Evolutionary conservation across 1,284 basidiomycete species (phyloP).

Genomic region (Neolentinus lepideus): DNA sequence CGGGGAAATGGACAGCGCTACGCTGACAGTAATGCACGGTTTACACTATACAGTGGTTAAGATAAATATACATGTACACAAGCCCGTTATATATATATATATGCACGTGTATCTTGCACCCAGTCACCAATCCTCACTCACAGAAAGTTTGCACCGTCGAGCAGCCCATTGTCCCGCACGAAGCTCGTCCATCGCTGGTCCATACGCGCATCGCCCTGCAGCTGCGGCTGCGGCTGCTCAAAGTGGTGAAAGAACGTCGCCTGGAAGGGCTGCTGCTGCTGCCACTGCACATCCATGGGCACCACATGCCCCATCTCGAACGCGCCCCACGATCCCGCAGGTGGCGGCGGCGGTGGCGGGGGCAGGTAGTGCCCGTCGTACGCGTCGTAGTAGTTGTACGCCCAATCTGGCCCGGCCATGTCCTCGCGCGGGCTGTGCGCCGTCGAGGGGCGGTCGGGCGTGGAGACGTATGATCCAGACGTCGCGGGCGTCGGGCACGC

Average conservation of each 20-base stretch:
- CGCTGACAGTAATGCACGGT: no score
- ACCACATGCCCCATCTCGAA: not conserved
- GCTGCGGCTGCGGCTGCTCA: not conserved
- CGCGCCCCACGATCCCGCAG: not conserved
- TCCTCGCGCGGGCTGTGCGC: not conserved
- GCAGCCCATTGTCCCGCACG: not conserved
- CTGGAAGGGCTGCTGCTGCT: not conserved
- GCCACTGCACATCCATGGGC: not conserved
- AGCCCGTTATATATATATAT: no score
- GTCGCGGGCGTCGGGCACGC: not conserved
- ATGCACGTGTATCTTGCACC: no score
- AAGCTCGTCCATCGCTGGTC: slow-evolving; percentile 1
- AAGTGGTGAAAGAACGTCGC: no score
- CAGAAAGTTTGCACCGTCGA: not conserved
- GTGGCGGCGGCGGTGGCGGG: not conserved
- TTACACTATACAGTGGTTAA: no score
- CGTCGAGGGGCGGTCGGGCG: not conserved
- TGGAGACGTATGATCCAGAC: not conserved
- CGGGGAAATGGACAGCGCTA: no score
- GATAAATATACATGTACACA: no score
- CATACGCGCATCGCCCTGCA: not conserved
- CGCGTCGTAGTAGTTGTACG: slow-evolving; percentile 1
- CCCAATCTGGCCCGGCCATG: not conserved
- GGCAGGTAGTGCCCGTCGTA: not conserved
- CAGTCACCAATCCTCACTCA: not conserved